phyloP scores from a whole-genome alignment of 169 alveolate genomes.

The Babesia sp. region DNA sequence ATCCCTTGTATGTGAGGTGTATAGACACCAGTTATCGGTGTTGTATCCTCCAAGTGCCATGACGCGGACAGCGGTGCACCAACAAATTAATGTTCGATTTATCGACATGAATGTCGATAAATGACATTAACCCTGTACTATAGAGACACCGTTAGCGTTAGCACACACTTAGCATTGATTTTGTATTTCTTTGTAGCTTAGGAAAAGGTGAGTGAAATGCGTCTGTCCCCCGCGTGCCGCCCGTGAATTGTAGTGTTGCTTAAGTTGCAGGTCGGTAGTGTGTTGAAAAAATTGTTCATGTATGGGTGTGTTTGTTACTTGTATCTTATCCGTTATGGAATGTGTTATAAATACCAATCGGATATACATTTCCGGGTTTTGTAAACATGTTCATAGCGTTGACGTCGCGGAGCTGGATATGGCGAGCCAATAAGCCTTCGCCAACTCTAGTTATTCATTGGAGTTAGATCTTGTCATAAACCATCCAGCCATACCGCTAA shows the following conservation, averaged over 20 bases:
- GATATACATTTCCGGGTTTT: not conserved
- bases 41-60: too few relatives aligned
- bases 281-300: not conserved
- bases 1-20: too few relatives aligned
- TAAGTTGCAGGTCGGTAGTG: not conserved
- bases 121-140: too few relatives aligned
- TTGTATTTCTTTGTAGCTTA: not conserved
- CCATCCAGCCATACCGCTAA: not conserved
- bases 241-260: slow-evolving; percentile 23
- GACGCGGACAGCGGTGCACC: too few relatives aligned
- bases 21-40: too few relatives aligned
- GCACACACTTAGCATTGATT: not conserved
- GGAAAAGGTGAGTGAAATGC: slow-evolving; percentile 1
- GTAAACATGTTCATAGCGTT: not conserved
- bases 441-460: not conserved
- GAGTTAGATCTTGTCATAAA: not conserved
- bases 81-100: too few relatives aligned
- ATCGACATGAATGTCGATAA: too few relatives aligned
- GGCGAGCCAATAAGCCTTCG: not conserved
- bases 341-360: not conserved
- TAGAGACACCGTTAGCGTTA: not conserved
- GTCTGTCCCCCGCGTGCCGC: slow-evolving; percentile 15
- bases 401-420: not conserved
- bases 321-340: not conserved
- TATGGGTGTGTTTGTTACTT: not conserved